Evolutionary conservation across 768 basidiomycete species (phyloP), one percentile per base, ranked within the genome.

Genomic region (Cyathus striatus): DNA sequence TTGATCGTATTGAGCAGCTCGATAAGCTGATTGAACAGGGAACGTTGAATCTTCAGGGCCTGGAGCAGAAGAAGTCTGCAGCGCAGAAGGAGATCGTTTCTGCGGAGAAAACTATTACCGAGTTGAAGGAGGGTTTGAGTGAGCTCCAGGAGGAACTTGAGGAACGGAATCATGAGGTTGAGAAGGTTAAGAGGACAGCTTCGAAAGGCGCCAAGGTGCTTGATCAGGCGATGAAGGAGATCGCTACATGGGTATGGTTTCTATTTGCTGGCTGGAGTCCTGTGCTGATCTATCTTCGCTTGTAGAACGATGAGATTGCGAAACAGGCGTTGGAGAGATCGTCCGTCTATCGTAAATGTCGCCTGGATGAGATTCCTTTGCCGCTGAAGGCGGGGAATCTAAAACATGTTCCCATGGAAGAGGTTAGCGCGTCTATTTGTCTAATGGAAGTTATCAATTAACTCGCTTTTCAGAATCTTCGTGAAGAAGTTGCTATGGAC

Each of bases 371-470:
- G 53, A 86, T 97, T 51, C 76, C 76, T 45, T 61, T 99, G 14
- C 93, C 95, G 0, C 66, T 98, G 10, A 51, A 73, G 12, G 60
- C 75, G 42, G 96, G 95, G 5, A 76, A 80, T 54, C 66, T 98
- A 42, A 84, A 80, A 60, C 79, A 88, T 51, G 90, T 98, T 2
- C 89, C 95, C 0, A 88, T 98, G 80, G 93, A 97, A 57, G 96
- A 97, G 80, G 92, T 90, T 38, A 30, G 69, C 51, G 32, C 5
- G 32, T 5, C 10, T 23, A 12, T 13, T 24, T 23, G 5, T 16
- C 33, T 5, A 26, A 23, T 22, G 26, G 14, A 35, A 7, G 10
- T 33, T 6, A 23, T 21, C 57, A 39, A 27, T 40, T 7, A 9
- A 35, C 23, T 39, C 23, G n/a, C 39, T 42, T 16, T 40, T 27